A percentile compares a stretch with the other conserved stretches of the same genome.
Conservation (phyloP, 1,284 basidiomycete species). For the Cryptococcus jaspeensis region DNA sequence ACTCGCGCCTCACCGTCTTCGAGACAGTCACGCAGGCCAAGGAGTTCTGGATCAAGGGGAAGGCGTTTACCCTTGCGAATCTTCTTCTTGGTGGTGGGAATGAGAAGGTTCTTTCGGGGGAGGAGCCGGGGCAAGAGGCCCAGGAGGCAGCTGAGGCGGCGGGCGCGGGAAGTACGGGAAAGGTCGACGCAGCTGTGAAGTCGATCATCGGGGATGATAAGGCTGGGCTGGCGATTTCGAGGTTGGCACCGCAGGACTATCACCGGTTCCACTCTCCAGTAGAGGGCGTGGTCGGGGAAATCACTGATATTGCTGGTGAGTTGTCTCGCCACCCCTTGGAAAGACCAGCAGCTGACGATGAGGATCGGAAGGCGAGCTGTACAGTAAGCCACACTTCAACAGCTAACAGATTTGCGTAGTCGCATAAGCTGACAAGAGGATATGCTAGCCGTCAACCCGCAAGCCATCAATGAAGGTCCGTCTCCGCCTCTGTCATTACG, state of each 20-base stretch:
- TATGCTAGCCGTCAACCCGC: conserved; percentile 56
- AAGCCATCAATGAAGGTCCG: conserved; percentile 67
- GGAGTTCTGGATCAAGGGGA: conserved; percentile 61
- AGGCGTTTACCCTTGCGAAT: not conserved
- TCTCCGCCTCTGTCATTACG: not conserved
- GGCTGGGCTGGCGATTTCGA: conserved; percentile 39
- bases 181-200: conserved; percentile 53
- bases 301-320: conserved; percentile 53
- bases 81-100: not conserved
- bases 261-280: conserved; percentile 80
- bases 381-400: conserved; percentile 32
- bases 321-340: conserved; percentile 14
- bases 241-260: conserved; percentile 77
- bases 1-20: conserved; percentile 72
- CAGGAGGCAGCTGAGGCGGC: conserved; percentile 55
- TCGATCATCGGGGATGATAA: conserved; percentile 32
- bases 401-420: not conserved
- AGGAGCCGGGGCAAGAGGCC: conserved; percentile 54
- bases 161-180: conserved; percentile 22
- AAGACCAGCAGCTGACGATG: conserved; percentile 8
- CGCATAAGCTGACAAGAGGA: not conserved
- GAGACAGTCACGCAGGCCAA: conserved; percentile 61
- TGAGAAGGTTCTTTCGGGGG: not conserved
- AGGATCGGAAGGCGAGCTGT: conserved; percentile 31
- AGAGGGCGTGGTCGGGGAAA: conserved; percentile 59